Base-by-base conservation (phyloP, 441 rosid genomes). In the Raphanus hybrid region DNA sequence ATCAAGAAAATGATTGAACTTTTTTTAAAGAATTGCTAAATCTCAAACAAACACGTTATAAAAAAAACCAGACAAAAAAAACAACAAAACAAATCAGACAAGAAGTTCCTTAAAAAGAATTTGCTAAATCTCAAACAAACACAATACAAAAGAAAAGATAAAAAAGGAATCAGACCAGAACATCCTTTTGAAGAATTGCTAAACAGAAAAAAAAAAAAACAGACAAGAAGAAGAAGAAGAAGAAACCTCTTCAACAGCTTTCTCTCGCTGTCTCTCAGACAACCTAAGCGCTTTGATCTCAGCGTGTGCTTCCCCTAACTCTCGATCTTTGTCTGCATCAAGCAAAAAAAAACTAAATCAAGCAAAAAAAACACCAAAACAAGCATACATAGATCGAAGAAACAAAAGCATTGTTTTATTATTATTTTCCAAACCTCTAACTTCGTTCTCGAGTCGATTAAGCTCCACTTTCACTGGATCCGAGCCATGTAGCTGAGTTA, bases 391-490 rank as follows among this genome's bases (percentile, higher is more conserved):
- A 55, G 92, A 95, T 91, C 98, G 80, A 20, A 84, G 78, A 16
- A 84, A 77, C 34, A 29, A 91, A 16, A 15, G 59, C 59, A 54
- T 16, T 54, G 59, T 87, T 79, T 76, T 18, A 18, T 23, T 84
- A 4, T n/a, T 48, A 41, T 10, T 41, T 41, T 11, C 5, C 34
- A 29, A 74, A 95, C 99, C 98, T 95, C 92, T 88, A 81, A 93
- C 96, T 83, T 95, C 98, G 70, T 95, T 95, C 86, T 95, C 98
- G 18, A 93, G 89, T 78, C 99, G 98, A 87, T 93, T 93, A 78
- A 95, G 97, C 87, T 95, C 99, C 43, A 95, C 84, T 82, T 95
- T 95, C 63, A 95, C 98, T 88, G 96, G 99, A 95, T 95, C 98
- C 90, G 99, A 95, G 50, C 99, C 98, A 82, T 93, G 99, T 63